A percentile compares a stretch with the other conserved stretches of the same genome.
Conservation (phyloP, 2,329 filamentous ascomycete species). For the Tympanopsis confertula region DNA sequence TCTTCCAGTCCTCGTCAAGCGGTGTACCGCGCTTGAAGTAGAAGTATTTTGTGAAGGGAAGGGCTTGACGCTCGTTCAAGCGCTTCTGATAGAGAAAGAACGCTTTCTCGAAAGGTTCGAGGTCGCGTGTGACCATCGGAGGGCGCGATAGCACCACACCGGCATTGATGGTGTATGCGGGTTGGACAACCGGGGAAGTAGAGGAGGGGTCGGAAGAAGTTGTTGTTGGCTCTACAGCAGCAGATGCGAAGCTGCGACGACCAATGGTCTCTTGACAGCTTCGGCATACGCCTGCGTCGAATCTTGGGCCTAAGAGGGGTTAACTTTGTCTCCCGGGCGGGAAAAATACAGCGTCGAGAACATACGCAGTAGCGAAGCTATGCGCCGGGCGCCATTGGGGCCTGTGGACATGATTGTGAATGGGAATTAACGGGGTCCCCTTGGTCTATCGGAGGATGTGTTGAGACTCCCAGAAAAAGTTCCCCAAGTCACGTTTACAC, state of each 20-base stretch:
- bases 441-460: too few relatives aligned
- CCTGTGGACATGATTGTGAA: background rate
- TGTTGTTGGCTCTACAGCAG: background rate
- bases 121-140: constrained; percentile 72
- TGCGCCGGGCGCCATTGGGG: constrained; percentile 1
- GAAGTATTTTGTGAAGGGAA: constrained; percentile 81
- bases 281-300: background rate
- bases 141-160: constrained; percentile 80
- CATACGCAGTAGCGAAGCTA: background rate
- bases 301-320: background rate
- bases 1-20: constrained; percentile 76
- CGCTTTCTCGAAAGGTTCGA: constrained; percentile 79
- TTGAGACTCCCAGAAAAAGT: too few relatives aligned
- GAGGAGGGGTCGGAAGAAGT: background rate
- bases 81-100: constrained; percentile 97
- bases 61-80: constrained; percentile 79
- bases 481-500: too few relatives aligned
- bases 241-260: background rate
- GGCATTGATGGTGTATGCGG: constrained; percentile 35
- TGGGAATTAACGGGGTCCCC: too few relatives aligned
- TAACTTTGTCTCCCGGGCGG: background rate
- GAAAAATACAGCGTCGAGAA: background rate
- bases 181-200: constrained; percentile 6
- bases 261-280: background rate
- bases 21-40: constrained; percentile 91